Evolutionary conservation across 2,329 filamentous ascomycete species (phyloP).

Genomic region (Fusarium sacchari): DNA sequence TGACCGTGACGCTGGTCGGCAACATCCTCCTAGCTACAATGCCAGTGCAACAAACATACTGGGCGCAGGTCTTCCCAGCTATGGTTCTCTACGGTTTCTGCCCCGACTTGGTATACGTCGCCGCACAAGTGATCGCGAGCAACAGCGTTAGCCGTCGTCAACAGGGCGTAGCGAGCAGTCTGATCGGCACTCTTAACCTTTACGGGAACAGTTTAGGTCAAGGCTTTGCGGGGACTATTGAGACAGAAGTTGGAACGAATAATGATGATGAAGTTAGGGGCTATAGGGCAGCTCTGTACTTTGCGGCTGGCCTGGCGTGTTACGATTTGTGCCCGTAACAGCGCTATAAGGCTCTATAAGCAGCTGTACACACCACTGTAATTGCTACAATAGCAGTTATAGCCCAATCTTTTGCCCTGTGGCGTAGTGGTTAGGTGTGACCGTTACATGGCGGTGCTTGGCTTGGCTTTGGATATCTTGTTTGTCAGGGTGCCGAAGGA

Average conservation of each 20-base stretch:
- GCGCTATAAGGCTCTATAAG: too few relatives aligned
- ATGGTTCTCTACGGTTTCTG: constrained; percentile 49
- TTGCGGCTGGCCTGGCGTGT: constrained; percentile 10
- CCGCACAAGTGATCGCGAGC: constrained; percentile 63
- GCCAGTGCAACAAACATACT: constrained; percentile 55
- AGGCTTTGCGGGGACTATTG: constrained; percentile 49
- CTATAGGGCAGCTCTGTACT: constrained; percentile 9
- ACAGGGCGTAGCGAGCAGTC: constrained; percentile 61
- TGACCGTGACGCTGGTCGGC: constrained; percentile 17
- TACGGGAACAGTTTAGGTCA: constrained; percentile 48
- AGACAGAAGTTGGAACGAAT: constrained; percentile 36
- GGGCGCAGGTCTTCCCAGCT: constrained; percentile 54
- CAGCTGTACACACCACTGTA: too few relatives aligned
- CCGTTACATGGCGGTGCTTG: constrained; percentile 6
- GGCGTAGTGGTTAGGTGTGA: too few relatives aligned
- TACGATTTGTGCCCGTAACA: too few relatives aligned
- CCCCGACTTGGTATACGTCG: constrained; percentile 61
- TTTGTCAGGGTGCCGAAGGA: constrained; percentile 23
- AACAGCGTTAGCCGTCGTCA: constrained; percentile 59
- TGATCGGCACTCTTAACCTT: constrained; percentile 55
- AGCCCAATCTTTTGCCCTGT: too few relatives aligned
- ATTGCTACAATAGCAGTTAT: too few relatives aligned
- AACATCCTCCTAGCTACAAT: constrained; percentile 51
- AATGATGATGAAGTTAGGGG: neutral
- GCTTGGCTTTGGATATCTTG: neutral